phyloP scores from a whole-genome alignment of 441 rosid species.

The Euphorbia corollata region DNA sequence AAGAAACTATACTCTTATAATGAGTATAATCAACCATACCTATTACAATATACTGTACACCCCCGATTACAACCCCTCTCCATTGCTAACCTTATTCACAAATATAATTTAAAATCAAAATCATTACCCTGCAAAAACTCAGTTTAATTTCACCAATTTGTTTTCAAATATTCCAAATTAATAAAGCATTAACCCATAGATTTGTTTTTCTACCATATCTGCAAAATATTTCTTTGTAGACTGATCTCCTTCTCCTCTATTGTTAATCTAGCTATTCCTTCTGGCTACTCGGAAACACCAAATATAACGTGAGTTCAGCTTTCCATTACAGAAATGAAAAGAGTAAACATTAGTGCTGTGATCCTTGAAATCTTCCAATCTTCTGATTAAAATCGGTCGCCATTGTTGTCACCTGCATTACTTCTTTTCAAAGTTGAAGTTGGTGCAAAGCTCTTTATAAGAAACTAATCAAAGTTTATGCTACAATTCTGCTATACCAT shows the following conservation, averaged over 20 bases:
- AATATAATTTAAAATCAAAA: constrained; percentile 31
- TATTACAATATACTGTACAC: constrained; percentile 32
- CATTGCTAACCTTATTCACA: constrained; percentile 33
- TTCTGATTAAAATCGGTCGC: constrained; percentile 32
- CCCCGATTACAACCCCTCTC: constrained; percentile 27
- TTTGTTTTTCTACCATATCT: constrained; percentile 10
- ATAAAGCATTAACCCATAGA: neutral
- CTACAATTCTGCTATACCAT: neutral
- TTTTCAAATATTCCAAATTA: neutral
- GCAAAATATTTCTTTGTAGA: constrained; percentile 1
- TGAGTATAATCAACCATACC: constrained; percentile 15
- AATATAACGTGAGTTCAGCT: too few species aligned
- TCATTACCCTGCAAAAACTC: constrained; percentile 27
- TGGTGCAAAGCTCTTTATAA: constrained; percentile 26
- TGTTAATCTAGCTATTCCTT: constrained; percentile 1
- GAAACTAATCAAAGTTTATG: neutral
- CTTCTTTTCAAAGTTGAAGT: constrained; percentile 44
- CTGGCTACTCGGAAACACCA: too few species aligned
- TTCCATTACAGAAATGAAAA: too few species aligned
- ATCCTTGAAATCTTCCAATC: neutral
- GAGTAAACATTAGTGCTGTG: too few species aligned
- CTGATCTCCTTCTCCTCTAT: constrained; percentile 18
- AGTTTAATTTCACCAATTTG: neutral
- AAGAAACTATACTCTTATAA: neutral
- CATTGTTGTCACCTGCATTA: constrained; percentile 82